Percentiles rank a stretch among this genome's conserved stretches.
These are phyloP conservation scores for Aspergillus oerlinghausenensis DNA, from an alignment of 2,329 filamentous ascomycete genomes.

Conservation along the genomic window DNA sequence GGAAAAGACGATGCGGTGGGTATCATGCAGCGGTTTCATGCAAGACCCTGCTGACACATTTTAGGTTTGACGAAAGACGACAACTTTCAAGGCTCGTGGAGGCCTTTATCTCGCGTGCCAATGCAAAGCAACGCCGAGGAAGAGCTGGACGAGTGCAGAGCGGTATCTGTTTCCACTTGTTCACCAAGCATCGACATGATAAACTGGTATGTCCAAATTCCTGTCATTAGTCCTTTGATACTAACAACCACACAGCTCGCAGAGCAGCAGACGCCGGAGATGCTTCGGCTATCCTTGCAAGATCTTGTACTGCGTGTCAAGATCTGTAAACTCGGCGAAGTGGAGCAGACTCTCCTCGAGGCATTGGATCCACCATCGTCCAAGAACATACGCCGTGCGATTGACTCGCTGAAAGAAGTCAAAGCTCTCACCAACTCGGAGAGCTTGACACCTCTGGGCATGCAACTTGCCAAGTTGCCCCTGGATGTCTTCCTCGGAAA, in stretches of 20 bases:
- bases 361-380: constrained; percentile 85
- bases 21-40: constrained; percentile 2
- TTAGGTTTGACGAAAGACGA: constrained; percentile 80
- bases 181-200: constrained; percentile 86
- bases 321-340: constrained; percentile 91
- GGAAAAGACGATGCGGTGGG: constrained; percentile 79
- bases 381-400: constrained; percentile 87
- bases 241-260: constrained; percentile 55
- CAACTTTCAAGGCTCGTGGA: constrained; percentile 89
- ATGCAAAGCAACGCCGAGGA: constrained; percentile 90
- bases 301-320: constrained; percentile 95
- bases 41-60: constrained; percentile 6
- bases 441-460: constrained; percentile 79
- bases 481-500: constrained; percentile 94
- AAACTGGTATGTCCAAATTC: constrained; percentile 43
- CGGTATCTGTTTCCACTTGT: constrained; percentile 91
- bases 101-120: constrained; percentile 91
- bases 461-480: constrained; percentile 81
- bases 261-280: constrained; percentile 93
- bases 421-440: constrained; percentile 77
- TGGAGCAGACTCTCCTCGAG: constrained; percentile 81
- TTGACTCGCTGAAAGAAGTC: constrained; percentile 90
- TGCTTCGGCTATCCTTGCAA: constrained; percentile 88
- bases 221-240: background rate
- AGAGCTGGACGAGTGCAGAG: constrained; percentile 93